Evolutionary conservation across 1,284 basidiomycete genomes (phyloP), one percentile per base, ranked within the genome.

Genomic region (Fistulina hepatica): DNA sequence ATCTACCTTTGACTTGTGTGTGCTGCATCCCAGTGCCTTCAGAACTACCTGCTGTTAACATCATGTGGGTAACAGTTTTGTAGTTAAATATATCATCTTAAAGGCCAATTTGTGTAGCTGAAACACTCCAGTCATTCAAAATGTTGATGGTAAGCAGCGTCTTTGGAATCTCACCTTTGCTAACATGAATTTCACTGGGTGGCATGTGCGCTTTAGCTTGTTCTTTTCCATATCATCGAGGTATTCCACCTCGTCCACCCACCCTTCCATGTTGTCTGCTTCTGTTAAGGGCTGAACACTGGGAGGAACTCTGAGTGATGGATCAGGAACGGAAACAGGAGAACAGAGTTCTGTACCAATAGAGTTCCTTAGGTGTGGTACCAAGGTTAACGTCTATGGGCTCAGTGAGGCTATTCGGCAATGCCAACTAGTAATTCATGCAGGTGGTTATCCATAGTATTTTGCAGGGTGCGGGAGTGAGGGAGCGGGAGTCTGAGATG

Each of bases 21-120:
- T n/a, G n/a, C n/a, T n/a, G n/a, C n/a, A n/a, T 6, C 43, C 40
- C 21, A 44, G 31, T 1, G 36, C 25, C 2, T 37, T 21, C 4
- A 51, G 37, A 2, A 33, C 21, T 2, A 23, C 27, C 2, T 44
- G 17, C 56, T n/a, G n/a, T n/a, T n/a, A n/a, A n/a, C n/a, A n/a
- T n/a, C 56, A 59, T 4, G 30, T 20, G 1, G 55, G 54, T 1
- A 52, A 45, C 1, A 53, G 28, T 8, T 43, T 41, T 8, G 52
- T 60, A 0, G 46, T 42, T 2, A 51, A 58, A 44, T 56, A 24
- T 19, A 48, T 47, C n/a, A 57, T 45, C 16, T 45, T 48, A 40
- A 41, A 48, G 8, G 50, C 19, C 3, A 50, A 10, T 22, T 52
- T 51, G 2, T 50, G 39, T 4, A 55, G 34, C 54, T 54, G 15